Conservation (phyloP, 129 eudicot genomes). For the Flaveria robusta region DNA sequence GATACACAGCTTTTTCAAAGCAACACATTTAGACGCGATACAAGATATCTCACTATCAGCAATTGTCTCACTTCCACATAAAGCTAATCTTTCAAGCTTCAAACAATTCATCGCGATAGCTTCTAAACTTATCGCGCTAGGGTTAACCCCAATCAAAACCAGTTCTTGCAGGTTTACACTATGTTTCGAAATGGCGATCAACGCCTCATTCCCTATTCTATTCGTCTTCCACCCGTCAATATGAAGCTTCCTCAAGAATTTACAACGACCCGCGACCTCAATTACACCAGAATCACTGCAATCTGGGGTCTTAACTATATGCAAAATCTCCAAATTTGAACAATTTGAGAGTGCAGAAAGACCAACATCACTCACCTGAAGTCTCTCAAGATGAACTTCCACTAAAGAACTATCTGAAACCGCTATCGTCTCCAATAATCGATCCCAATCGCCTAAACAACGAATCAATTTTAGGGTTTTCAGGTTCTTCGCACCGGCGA, state of each 20-base stretch:
- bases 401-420: not conserved
- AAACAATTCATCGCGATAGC: slow-evolving; percentile 23
- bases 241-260: slow-evolving; percentile 30
- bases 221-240: slow-evolving; percentile 23
- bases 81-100: slow-evolving; percentile 35
- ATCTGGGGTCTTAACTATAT: slow-evolving; percentile 1
- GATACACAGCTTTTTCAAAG: slow-evolving; percentile 37
- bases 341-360: slow-evolving; percentile 31
- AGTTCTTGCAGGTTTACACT: slow-evolving; percentile 33
- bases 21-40: slow-evolving; percentile 17
- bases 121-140: slow-evolving; percentile 17
- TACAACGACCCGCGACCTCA: slow-evolving; percentile 5
- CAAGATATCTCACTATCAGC: slow-evolving; percentile 32
- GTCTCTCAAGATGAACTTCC: slow-evolving; percentile 26
- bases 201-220: slow-evolving; percentile 5
- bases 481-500: slow-evolving; percentile 42
- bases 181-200: slow-evolving; percentile 17
- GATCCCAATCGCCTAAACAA: slow-evolving; percentile 51
- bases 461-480: slow-evolving; percentile 43
- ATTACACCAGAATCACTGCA: slow-evolving; percentile 6
- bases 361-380: slow-evolving; percentile 22
- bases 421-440: slow-evolving; percentile 33
- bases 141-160: slow-evolving; percentile 32
- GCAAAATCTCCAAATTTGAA: slow-evolving; percentile 19
- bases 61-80: slow-evolving; percentile 36